Evolutionary conservation across 2,329 filamentous ascomycete species (phyloP), one percentile per base, ranked within the genome.

Genomic region (Chaetomiaceae sp.): DNA sequence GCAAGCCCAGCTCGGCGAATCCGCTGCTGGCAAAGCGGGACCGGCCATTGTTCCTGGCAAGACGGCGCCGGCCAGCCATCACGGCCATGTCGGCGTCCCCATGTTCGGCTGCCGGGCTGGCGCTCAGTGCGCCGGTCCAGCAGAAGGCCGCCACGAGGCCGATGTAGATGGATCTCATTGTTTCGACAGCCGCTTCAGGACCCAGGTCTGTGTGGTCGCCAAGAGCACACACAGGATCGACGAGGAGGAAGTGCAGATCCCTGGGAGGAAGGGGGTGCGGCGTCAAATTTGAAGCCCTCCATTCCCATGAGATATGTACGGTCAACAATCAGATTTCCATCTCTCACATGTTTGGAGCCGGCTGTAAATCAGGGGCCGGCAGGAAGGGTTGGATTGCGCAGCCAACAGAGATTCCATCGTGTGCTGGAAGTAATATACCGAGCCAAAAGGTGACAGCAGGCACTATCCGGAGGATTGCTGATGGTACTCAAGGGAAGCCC

Each of bases 381-480:
- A 53, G 38, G 45, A 45, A 42, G 48, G 23, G 48, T 47, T 36
- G 37, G 34, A 22, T 39, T 45, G 44, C 20, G n/a, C n/a, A 39
- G 20, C 27, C 37, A 15, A 27, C 25, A 38, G 42, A 38, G 9
- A 29, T 23, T 15, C n/a, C 19, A 56, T 51, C 34, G 27, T 23
- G 44, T 19, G 19, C 42, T 40, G 22, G 43, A 50, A 49, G 55
- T 56, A 60, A 58, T 57, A n/a, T 53, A 57, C 36, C 15, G 9
- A 34, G 29, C 46, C 33, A 33, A 55, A 39, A 8, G 47, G 56
- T 57, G 20, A 44, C 50, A 55, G 19, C 37, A 29, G 37, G 22
- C 51, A 61, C 58, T 61, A 60, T 63, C 59, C 58, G 61, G 59
- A 57, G 55, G 53, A 61, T 58, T 58, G 39, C 29, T 49, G n/a